phyloP scores from a whole-genome alignment of 2,329 filamentous ascomycete genomes.

The Claviceps purpurea region DNA sequence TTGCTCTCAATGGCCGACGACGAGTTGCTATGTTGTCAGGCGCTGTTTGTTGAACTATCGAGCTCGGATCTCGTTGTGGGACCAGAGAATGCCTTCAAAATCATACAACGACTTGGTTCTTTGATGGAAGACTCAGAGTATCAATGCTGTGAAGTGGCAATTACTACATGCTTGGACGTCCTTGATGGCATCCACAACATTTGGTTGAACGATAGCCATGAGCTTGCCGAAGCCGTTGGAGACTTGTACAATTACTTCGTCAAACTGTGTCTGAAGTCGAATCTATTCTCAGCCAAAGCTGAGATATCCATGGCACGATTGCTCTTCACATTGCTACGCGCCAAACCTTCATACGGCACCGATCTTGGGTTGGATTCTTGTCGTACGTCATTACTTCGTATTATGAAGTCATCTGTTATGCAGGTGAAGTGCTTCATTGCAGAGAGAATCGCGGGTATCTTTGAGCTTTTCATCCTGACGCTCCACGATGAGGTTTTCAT shows the following conservation, averaged over 20 bases:
- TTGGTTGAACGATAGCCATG: conserved; percentile 48
- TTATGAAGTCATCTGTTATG: conserved; percentile 54
- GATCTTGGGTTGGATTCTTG: conserved; percentile 42
- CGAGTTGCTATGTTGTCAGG: conserved; percentile 38
- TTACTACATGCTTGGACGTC: conserved; percentile 53
- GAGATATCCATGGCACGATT: conserved; percentile 56
- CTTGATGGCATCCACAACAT: conserved; percentile 48
- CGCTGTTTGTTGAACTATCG: conserved; percentile 38
- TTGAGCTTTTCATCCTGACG: conserved; percentile 68
- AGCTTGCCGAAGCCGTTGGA: conserved; percentile 51
- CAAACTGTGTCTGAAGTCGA: conserved; percentile 49
- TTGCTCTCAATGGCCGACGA: conserved; percentile 37
- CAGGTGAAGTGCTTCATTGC: conserved; percentile 65
- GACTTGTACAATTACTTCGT: conserved; percentile 74
- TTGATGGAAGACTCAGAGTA: conserved; percentile 46
- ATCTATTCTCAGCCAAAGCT: conserved; percentile 54
- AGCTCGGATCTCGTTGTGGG: conserved; percentile 37
- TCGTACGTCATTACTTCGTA: conserved; percentile 59
- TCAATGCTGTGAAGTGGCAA: conserved; percentile 60
- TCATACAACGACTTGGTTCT: conserved; percentile 37
- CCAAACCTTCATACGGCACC: conserved; percentile 53
- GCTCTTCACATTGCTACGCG: conserved; percentile 54
- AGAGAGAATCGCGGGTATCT: conserved; percentile 56
- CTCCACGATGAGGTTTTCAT: conserved; percentile 74
- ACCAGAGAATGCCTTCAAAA: conserved; percentile 28